Conservation (phyloP, 164 flowering plant species). For the Chimonanthus salicifolius region DNA sequence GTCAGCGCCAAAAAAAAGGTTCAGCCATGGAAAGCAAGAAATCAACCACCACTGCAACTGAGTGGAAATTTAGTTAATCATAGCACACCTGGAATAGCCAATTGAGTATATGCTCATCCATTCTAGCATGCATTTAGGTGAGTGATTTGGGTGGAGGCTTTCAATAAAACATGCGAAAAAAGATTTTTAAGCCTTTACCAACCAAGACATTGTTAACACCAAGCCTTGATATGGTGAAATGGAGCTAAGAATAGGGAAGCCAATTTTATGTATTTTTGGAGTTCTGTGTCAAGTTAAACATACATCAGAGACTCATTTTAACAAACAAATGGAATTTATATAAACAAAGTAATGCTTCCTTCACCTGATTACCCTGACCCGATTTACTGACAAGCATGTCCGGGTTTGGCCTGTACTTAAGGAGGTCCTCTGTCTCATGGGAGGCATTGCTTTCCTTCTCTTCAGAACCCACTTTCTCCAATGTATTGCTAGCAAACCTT, state of each 20-base stretch:
- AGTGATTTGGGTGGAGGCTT: too few species aligned
- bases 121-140: too few species aligned
- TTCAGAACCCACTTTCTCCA: slow-evolving; percentile 20
- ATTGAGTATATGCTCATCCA: too few species aligned
- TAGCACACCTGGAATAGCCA: too few species aligned
- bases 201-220: background rate
- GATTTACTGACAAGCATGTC: slow-evolving; percentile 61
- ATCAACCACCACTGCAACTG: background rate
- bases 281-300: background rate
- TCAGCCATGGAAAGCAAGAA: background rate
- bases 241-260: background rate
- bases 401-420: slow-evolving; percentile 71
- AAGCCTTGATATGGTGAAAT: background rate
- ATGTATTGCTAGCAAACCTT: slow-evolving; percentile 24
- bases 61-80: background rate
- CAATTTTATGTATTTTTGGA: background rate
- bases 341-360: background rate
- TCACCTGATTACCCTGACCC: slow-evolving; percentile 39
- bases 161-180: too few species aligned
- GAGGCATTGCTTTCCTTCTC: slow-evolving; percentile 32
- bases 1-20: too few species aligned
- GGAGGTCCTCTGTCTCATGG: slow-evolving; percentile 45
- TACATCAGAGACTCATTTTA: background rate
- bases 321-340: background rate
- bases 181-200: background rate